These are phyloP conservation scores for Vaccinium corymbosum DNA, from an alignment of 148 eudicot species.

Conservation along the genomic window DNA sequence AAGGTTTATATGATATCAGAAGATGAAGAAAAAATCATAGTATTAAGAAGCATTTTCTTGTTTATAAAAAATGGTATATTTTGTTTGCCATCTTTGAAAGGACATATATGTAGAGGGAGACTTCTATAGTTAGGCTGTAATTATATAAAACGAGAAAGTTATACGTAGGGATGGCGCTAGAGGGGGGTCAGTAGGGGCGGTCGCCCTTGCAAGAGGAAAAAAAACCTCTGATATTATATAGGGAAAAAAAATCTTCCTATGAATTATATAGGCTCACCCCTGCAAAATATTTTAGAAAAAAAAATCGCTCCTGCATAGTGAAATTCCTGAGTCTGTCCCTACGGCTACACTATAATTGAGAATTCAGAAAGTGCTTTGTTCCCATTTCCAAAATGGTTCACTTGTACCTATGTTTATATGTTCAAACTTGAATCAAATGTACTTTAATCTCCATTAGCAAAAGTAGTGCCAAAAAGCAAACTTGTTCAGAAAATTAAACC, in stretches of 20 bases:
- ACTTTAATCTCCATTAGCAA: constrained; percentile 14
- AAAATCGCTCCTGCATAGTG: too few species aligned
- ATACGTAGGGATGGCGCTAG: background rate
- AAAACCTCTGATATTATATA: too few species aligned
- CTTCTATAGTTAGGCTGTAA: background rate
- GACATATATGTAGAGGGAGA: background rate
- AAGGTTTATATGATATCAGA: background rate
- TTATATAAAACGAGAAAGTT: background rate
- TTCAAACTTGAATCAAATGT: background rate
- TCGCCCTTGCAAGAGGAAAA: too few species aligned
- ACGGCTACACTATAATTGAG: background rate
- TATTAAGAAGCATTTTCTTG: background rate
- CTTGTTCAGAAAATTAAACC: constrained; percentile 11
- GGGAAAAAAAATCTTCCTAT: too few species aligned
- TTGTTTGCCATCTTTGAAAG: background rate
- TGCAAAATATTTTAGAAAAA: too few species aligned
- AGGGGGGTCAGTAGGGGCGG: too few species aligned
- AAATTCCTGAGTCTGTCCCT: too few species aligned
- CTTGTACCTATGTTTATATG: background rate
- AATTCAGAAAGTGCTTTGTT: background rate
- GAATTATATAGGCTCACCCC: too few species aligned
- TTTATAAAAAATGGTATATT: background rate
- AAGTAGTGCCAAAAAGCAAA: constrained; percentile 42
- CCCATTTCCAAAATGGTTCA: background rate
- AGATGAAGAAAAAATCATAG: background rate